A percentile compares a stretch with the other conserved stretches of the same genome.
Evolutionary conservation across 352 stramenopile genomes (phyloP).

Genomic region (Phytophthora multivora): DNA sequence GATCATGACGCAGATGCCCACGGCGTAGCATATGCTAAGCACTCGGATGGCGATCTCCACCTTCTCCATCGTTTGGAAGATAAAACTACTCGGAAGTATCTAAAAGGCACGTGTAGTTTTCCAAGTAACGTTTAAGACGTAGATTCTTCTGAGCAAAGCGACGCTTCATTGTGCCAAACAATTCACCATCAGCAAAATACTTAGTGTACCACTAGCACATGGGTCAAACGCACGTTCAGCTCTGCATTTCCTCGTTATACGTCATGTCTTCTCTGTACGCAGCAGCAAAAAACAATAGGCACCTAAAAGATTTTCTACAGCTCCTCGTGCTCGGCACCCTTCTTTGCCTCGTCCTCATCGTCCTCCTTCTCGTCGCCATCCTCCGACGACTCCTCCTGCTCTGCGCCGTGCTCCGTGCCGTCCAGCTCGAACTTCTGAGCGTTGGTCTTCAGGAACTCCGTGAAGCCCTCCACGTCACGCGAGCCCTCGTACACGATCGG

Average conservation of each 20-base stretch:
- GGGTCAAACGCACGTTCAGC: conserved; percentile 12
- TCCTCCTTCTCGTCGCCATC: conserved; percentile 25
- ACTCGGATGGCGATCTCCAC: conserved; percentile 75
- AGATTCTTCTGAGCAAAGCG: background rate
- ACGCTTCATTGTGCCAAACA: conserved; percentile 13
- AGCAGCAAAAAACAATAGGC: conserved; percentile 28
- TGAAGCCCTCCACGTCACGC: conserved; percentile 83
- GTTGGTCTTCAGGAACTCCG: conserved; percentile 90
- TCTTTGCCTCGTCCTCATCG: conserved; percentile 24
- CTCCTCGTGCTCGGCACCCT: conserved; percentile 60
- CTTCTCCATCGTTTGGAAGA: conserved; percentile 54
- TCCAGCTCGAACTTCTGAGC: conserved; percentile 83
- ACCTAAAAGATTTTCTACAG: conserved; percentile 37
- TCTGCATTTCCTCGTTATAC: conserved; percentile 33
- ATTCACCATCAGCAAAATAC: background rate
- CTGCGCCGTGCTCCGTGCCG: conserved; percentile 58
- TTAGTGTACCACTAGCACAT: conserved; percentile 1
- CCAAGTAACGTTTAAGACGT: too few relatives aligned
- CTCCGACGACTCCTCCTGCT: conserved; percentile 25
- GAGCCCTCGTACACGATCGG: conserved; percentile 86
- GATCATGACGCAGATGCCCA: conserved; percentile 63
- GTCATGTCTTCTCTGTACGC: conserved; percentile 28
- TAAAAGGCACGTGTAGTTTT: too few relatives aligned
- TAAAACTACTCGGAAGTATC: background rate
- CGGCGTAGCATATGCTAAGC: conserved; percentile 53